Base-by-base conservation (phyloP, 2,329 filamentous ascomycete genomes). In the Rugonectria rugulosa region DNA sequence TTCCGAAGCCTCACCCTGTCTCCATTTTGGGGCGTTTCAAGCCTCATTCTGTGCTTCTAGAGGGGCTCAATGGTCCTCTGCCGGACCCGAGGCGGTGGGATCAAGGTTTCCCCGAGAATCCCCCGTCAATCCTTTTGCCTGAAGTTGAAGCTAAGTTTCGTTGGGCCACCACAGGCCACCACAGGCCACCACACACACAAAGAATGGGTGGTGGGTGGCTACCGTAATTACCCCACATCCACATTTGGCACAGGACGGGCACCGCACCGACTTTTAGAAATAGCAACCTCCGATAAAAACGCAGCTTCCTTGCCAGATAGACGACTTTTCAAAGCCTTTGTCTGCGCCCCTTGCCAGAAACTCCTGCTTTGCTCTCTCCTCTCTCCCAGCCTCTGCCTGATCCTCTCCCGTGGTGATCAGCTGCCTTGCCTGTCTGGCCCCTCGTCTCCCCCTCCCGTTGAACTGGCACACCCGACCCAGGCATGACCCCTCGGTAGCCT, bases 401-500 rank as follows among this genome's bases (percentile, higher is more conserved):
- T 51, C 41, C 49, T 48, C 58, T 61, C 63, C 53, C 57, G 61
- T 57, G 49, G 24, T 51, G 48, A 38, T 26, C 37, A 8, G 24
- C 45, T 38, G 41, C 41, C n/a, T 24, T 45, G 38, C 34, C 44
- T 15, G 29, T 32, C 40, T 20, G 31, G 56, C 59, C 61, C 60
- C 26, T 32, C 10, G 29, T 5, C 5, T 32, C 29, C 55, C 59
- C 46, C 50, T 19, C 53, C 55, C 60, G 51, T 54, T 42, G 51
- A 38, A 48, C 60, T 61, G 51, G 37, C 56, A 56, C 64, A n/a
- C 55, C 59, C 60, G 61, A 63, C 62, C 61, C 63, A 71, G 73
- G 72, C 70, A 76, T 77, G 74, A 74, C 72, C 71, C 68, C 68
- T 68, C 70, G 70, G 73, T 77, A 76, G 74, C 73, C 72, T 73